A percentile compares a stretch with the other conserved stretches of the same genome.
Evolutionary conservation across 192 early-diverging fungal species (phyloP).

Genomic region (Jimgerdemannia lactiflua): DNA sequence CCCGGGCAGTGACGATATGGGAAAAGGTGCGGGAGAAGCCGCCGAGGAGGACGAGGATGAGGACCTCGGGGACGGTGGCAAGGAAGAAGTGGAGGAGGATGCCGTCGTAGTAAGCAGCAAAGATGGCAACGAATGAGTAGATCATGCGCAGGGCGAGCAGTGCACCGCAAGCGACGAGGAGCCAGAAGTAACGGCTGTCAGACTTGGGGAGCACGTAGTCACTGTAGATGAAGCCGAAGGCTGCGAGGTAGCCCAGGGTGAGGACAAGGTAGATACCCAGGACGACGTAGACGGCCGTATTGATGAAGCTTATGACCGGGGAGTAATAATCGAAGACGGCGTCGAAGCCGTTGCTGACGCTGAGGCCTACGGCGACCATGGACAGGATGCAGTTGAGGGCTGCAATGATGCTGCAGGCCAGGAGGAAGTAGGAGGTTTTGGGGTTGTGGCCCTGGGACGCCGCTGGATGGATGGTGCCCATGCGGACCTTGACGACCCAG

Average conservation of each 20-base stretch:
- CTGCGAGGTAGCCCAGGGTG: not conserved
- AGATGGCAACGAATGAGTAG: not conserved
- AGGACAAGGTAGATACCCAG: not conserved
- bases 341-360: not conserved
- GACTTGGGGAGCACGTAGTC: not conserved
- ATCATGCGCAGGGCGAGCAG: not conserved
- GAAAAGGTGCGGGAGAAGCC: not conserved
- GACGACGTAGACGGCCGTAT: not conserved
- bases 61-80: not conserved
- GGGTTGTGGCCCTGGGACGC: not conserved
- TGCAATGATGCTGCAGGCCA: not conserved
- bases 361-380: not conserved
- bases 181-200: not conserved
- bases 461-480: not conserved
- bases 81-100: not conserved
- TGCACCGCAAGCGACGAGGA: not conserved
- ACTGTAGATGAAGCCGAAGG: not conserved
- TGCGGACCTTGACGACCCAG: not conserved
- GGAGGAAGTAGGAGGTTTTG: not conserved
- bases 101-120: not conserved
- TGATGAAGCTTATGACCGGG: not conserved
- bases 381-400: not conserved
- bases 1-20: not conserved
- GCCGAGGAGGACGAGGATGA: not conserved
- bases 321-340: not conserved